Evolutionary conservation across 2,329 filamentous ascomycete genomes (phyloP).

Genomic region (Samsoniella hepiali): DNA sequence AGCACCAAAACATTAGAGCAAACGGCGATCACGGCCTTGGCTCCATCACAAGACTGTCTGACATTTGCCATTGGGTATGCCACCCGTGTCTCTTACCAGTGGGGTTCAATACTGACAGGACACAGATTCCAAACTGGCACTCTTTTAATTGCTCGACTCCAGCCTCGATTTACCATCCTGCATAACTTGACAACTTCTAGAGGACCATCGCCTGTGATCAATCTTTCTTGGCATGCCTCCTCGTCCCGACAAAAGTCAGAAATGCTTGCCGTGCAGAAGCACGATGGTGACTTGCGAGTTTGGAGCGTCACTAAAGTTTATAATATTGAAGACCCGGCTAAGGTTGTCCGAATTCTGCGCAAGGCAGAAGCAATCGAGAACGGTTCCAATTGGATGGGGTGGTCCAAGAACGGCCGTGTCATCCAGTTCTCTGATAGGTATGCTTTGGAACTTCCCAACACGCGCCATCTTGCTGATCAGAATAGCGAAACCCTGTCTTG

Average conservation of each 20-base stretch:
- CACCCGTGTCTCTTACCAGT: not conserved
- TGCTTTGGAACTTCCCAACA: constrained; percentile 39
- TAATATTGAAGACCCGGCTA: constrained; percentile 69
- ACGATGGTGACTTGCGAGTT: constrained; percentile 87
- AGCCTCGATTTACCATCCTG: constrained; percentile 89
- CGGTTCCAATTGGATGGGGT: constrained; percentile 92
- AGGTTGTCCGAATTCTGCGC: constrained; percentile 84
- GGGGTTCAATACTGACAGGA: constrained; percentile 22
- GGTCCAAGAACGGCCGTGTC: constrained; percentile 97
- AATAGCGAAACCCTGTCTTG: constrained; percentile 83
- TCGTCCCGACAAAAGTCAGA: constrained; percentile 95
- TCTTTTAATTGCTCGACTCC: constrained; percentile 81
- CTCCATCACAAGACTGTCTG: constrained; percentile 82
- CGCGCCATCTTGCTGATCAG: constrained; percentile 32
- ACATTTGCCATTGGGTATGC: constrained; percentile 92
- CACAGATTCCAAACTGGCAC: constrained; percentile 90
- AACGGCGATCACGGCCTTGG: constrained; percentile 90
- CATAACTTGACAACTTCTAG: constrained; percentile 86
- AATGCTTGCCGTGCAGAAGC: constrained; percentile 91
- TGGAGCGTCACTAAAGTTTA: constrained; percentile 92
- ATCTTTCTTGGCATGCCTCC: constrained; percentile 91
- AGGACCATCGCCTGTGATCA: constrained; percentile 81
- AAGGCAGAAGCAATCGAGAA: constrained; percentile 68
- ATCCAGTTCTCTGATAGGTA: constrained; percentile 90
- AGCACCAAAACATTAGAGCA: constrained; percentile 86